phyloP scores from a whole-genome alignment of 75 land plant species.

The Picea sitchensis region DNA sequence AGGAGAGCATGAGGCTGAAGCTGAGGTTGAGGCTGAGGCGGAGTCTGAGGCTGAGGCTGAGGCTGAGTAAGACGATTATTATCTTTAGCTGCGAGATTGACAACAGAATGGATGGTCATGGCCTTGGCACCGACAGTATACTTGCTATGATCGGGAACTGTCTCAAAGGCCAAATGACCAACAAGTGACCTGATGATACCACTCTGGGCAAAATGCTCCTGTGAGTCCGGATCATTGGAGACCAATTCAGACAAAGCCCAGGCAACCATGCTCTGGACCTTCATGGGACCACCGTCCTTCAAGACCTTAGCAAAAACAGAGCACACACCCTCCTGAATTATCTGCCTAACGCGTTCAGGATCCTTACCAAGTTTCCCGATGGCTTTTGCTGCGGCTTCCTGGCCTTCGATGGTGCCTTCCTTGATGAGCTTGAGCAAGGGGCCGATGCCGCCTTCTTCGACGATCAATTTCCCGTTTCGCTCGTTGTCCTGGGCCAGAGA shows the following conservation, averaged over 20 bases:
- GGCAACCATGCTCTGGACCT: conserved; percentile 69
- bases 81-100: conserved; percentile 11
- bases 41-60: not conserved
- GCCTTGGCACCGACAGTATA: conserved; percentile 24
- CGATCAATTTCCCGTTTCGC: conserved; percentile 57
- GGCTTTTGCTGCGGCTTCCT: conserved; percentile 61
- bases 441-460: conserved; percentile 72
- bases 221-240: conserved; percentile 43
- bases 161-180: conserved; percentile 59
- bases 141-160: conserved; percentile 53
- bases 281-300: conserved; percentile 51
- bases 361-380: conserved; percentile 69
- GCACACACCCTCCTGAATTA: conserved; percentile 54
- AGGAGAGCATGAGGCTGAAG: conserved; percentile 1
- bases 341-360: conserved; percentile 53
- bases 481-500: conserved; percentile 45
- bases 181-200: conserved; percentile 56
- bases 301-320: conserved; percentile 71
- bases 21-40: conserved; percentile 13
- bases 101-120: conserved; percentile 38
- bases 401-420: conserved; percentile 50
- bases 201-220: conserved; percentile 49
- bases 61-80: conserved; percentile 7
- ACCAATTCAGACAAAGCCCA: conserved; percentile 58
- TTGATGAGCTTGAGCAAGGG: conserved; percentile 64